Conservation (phyloP, 208 protist genomes). For the Leishmania turanica region DNA sequence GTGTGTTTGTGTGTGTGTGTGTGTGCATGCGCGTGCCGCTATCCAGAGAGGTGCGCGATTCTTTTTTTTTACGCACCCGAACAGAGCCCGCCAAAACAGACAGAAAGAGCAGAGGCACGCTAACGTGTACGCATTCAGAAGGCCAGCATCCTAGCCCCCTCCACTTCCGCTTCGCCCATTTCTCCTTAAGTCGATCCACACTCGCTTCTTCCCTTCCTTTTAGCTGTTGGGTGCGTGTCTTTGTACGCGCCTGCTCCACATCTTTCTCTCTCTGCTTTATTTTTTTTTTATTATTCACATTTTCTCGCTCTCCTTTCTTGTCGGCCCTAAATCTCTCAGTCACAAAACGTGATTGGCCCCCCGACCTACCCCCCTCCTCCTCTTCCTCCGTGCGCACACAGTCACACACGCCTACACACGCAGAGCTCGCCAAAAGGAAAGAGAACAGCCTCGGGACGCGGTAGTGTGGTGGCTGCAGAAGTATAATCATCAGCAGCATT, state of each 20-base stretch:
- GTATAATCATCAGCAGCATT: background rate
- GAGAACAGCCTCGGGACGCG: background rate
- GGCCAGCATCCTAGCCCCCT: background rate
- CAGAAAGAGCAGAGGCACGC: background rate
- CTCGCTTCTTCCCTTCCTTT: background rate
- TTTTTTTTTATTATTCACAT: background rate
- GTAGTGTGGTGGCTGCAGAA: background rate
- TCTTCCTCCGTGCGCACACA: background rate
- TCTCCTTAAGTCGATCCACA: background rate
- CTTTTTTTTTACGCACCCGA: background rate
- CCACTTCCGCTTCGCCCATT: background rate
- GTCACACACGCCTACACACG: conserved; percentile 6
- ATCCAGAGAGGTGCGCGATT: background rate
- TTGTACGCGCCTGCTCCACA: background rate
- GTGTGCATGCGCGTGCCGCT: background rate
- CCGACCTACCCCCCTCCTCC: background rate
- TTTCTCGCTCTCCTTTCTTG: background rate
- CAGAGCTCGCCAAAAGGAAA: background rate
- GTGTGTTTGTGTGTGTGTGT: background rate
- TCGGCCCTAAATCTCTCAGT: background rate
- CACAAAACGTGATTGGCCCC: conserved; percentile 3
- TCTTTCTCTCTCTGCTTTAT: background rate
- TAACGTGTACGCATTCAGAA: background rate
- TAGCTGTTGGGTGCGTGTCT: background rate
- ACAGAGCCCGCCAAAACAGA: background rate